Evolutionary conservation across 192 early-diverging fungal genomes (phyloP), one percentile per base, ranked within the genome.

Genomic region (Cladochytrium replicatum): DNA sequence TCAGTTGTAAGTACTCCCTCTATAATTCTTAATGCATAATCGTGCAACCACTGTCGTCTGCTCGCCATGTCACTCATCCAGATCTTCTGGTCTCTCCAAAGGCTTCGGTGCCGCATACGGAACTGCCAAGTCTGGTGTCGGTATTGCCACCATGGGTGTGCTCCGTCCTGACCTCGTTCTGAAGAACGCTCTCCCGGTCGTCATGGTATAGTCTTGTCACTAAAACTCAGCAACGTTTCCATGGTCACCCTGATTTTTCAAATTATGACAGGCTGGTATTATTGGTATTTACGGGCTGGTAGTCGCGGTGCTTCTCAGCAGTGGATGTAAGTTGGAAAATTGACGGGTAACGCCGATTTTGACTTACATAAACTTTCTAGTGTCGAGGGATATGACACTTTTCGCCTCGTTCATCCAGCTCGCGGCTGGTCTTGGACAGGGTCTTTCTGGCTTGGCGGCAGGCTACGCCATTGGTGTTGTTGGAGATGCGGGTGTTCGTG

Each of bases 251-350:
- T n/a, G n/a, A n/a, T n/a, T n/a, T n/a, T n/a, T n/a, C n/a, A n/a
- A n/a, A n/a, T n/a, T n/a, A n/a, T n/a, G 22, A 4, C 29, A 69
- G 64, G 86, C 90, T 50, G 93, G 93, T 81, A 99, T 99, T 63
- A 82, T 99, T 68, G 91, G 85, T 26, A 89, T 99, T 40, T 99
- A 99, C 75, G 96, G 96, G 43, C 78, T 99, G 17, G 93, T 99
- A 4, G 88, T 97, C 27, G 75, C 89, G 38, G 95, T 99, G 46
- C 68, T 99, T n/a, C n/a, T 97, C 74, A 54, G 50, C 32, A 84
- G 87, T 54, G 71, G 77, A 52, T 64, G 84, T 86, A 79, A 51
- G 74, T 75, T n/a, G 6, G 0, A 44, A 24, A 7, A 58, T 48
- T 6, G 19, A 4, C 43, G 9, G n/a, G 68, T 61, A 69, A 48